phyloP scores from a whole-genome alignment of 1,284 basidiomycete species.

The Apiotrichum porosum region DNA sequence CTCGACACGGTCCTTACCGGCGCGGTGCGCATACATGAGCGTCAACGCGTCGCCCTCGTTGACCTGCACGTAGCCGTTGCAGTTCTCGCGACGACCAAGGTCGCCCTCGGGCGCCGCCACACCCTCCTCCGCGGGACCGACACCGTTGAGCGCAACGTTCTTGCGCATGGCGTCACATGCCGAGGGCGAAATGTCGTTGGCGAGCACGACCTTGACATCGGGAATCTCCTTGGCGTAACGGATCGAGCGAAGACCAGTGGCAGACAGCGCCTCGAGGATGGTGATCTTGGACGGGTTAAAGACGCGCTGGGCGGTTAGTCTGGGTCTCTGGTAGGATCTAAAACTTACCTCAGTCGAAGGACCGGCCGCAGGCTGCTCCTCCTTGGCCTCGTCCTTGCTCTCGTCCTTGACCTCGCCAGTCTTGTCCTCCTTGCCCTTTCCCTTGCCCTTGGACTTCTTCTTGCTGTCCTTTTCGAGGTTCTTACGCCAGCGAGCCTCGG shows the following conservation, averaged over 20 bases:
- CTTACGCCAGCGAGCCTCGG: conserved; percentile 52
- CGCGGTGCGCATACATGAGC: conserved; percentile 85
- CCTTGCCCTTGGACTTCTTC: conserved; percentile 13
- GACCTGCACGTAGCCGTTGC: conserved; percentile 63
- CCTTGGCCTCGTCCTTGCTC: conserved; percentile 8
- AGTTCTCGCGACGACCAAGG: conserved; percentile 39
- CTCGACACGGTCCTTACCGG: conserved; percentile 69
- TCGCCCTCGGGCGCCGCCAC: conserved; percentile 16
- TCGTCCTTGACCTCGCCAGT: conserved; percentile 8
- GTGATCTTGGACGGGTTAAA: conserved; percentile 66
- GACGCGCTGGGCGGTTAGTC: conserved; percentile 19
- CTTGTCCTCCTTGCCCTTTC: neutral
- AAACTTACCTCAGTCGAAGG: conserved; percentile 19
- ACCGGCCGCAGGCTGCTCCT: conserved; percentile 17
- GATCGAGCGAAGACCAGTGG: conserved; percentile 91
- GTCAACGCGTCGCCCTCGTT: conserved; percentile 91
- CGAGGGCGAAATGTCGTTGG: conserved; percentile 82
- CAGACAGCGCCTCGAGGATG: conserved; percentile 90
- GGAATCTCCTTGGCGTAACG: conserved; percentile 98
- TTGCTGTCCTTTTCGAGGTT: conserved; percentile 27
- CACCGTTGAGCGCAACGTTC: conserved; percentile 84
- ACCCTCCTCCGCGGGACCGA: conserved; percentile 49
- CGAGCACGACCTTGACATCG: conserved; percentile 81
- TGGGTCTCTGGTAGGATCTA: too few relatives aligned
- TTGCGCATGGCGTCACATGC: conserved; percentile 82